Base-by-base conservation (phyloP, 2,329 filamentous ascomycete genomes). In the Botrytis pseudocinerea region DNA sequence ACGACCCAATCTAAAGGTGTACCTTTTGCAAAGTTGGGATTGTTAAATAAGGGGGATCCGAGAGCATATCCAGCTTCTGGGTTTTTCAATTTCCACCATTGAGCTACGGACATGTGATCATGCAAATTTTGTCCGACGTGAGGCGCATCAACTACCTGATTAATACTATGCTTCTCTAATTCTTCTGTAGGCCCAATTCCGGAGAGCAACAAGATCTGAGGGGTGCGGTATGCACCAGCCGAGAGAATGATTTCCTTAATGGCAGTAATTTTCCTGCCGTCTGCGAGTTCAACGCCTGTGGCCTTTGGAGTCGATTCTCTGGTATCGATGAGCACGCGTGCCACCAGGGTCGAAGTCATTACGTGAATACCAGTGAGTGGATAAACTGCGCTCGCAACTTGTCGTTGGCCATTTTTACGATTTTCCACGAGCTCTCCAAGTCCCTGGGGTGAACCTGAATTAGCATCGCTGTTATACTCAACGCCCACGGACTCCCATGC, bases 91-190 rank as follows among this genome's bases (percentile, higher is more conserved):
- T 70, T 62, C 68, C 54, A 48, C 54, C 68, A 70, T 48, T 70
- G 68, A 8, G 25, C 28, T 25, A 70, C 68, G 14, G 68, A 46
- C 40, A 70, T 44, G 25, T 70, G 54, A 46, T 70, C 68, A 61
- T 70, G 68, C 10, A 70, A 10, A 28, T 70, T 70, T 12, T 62
- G 12, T 35, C 68, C 69, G 14, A 62, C 42, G 16, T 62, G 28
- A 9, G 46, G 46, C 4, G 42, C 20, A 69, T 69, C 22, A 6
- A 57, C 16, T 32, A 69, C 7, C 16, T 80, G 48, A 5, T 59
- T 16, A 9, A 69, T 42, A 25, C 4, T 9, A 42, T 59, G 65
- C 28, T 14, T 40, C 28, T 38, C 16, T 22, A 68, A 54, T 35
- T 69, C 65, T 42, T 42, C 48, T 7, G 12, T 6, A 4, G 48